Evolutionary conservation across 192 early-diverging fungal species (phyloP), one percentile per base, ranked within the genome.

Genomic region (Mortierella claussenii): DNA sequence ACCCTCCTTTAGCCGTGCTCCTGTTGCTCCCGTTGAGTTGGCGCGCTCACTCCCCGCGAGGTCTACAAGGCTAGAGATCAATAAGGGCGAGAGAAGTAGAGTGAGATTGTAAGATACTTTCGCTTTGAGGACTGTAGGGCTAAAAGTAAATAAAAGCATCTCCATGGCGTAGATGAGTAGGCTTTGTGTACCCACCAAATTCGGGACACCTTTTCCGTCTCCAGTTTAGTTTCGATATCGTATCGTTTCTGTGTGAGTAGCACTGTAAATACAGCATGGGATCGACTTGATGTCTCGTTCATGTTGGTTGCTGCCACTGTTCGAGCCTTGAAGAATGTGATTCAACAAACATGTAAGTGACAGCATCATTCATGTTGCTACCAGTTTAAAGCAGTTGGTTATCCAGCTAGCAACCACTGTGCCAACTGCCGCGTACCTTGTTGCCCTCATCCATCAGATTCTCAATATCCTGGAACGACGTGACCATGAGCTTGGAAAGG

Each of bases 241-340:
- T 81, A 71, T 27, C 83, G 67, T 68, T 87, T 92, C 69, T 91
- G 87, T 8, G 91, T 92, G 28, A 95, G 69, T 2, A 89, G 82
- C 0, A 94, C 70, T 2, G 93, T 92, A 53, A 93, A 95, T 21
- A 95, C 92, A 3, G 92, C 93, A 82, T 95, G 93, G 13, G 96
- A 91, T 40, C 95, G 88, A 80, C 90, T 92, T 53, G 95, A 96
- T 3, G 89, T 89, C 58, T 92, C 96, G 80, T 98, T 98, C 95
- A 97, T 96, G 62, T 94, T 92, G 51, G 96, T 98, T 18, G 95
- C 88, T 4, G 95, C 96, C 18, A 96, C 93, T 5, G 95, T 96
- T 66, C 92, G 85, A 24, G 91, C 87, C 89, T 93, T 33, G 10
- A 17, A 21, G 8, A 24, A n/a, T n/a, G n/a, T n/a, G n/a, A n/a